Conservation (phyloP, 805 yeast species). For the Ascoidea tarda region DNA sequence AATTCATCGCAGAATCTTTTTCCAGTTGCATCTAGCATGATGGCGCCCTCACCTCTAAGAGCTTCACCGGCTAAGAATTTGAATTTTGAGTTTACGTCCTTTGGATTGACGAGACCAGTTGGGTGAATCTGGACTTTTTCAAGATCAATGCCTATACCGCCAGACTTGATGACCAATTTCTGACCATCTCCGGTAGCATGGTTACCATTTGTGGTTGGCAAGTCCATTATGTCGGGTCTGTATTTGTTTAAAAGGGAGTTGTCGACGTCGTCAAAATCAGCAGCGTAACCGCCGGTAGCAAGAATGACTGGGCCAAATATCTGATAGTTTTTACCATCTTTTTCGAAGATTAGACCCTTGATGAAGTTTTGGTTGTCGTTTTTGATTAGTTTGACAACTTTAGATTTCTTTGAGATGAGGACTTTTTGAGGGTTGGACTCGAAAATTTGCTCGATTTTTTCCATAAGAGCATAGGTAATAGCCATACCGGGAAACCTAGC, state of each 20-base stretch:
- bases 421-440: conserved; percentile 29
- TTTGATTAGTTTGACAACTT: conserved; percentile 27
- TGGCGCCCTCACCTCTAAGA: conserved; percentile 52
- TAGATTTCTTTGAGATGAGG: conserved; percentile 23
- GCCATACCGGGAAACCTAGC: conserved; percentile 56
- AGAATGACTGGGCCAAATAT: conserved; percentile 39
- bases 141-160: conserved; percentile 45
- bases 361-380: conserved; percentile 12
- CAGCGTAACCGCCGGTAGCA: conserved; percentile 58
- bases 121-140: conserved; percentile 60
- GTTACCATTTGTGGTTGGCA: conserved; percentile 47
- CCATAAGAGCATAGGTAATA: conserved; percentile 38
- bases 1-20: conserved; percentile 47
- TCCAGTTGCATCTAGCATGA: conserved; percentile 36
- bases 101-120: conserved; percentile 45
- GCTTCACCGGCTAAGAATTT: conserved; percentile 54
- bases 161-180: conserved; percentile 33
- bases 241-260: conserved; percentile 38
- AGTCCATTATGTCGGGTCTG: conserved; percentile 40
- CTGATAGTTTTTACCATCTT: conserved; percentile 8
- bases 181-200: conserved; percentile 57
- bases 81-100: conserved; percentile 33
- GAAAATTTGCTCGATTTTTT: conserved; percentile 30
- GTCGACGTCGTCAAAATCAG: conserved; percentile 34
- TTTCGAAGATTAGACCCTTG: conserved; percentile 9